Base-by-base conservation (phyloP, 108 stramenopile genomes). In the Cylindrotheca closterium region DNA sequence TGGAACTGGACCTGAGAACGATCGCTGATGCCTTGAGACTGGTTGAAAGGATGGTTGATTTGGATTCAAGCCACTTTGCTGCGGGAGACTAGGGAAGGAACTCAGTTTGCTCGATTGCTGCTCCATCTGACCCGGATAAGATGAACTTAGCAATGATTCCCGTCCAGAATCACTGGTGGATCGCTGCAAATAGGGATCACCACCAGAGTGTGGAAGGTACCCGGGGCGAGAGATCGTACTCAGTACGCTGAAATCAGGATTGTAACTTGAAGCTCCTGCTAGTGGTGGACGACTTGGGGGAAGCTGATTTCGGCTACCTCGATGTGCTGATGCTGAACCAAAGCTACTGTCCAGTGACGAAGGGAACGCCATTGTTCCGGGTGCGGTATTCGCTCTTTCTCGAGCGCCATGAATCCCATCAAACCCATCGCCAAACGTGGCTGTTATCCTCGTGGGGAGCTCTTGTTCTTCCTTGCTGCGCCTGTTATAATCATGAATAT, bases 401-500 rank as follows among this genome's bases (percentile, higher is more conserved):
- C 79, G 67, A 84, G 63, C 1, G 75, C 82, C 25, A 60, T 73
- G 5, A 84, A 60, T 19, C 79, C 64, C 59, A 47, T 31, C n/a
- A 71, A 62, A 49, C 75, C 51, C 64, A 7, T 45, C 50, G 17
- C 70, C 70, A 42, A 58, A 60, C 52, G 33, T 5, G 28, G 30
- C 26, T n/a, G 51, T 26, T 45, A 65, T 50, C 26, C 58, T 33
- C 19, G 56, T 51, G 30, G 71, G 52, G 23, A 57, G 37, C 31
- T 64, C 56, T 30, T 15, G 30, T 21, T 51, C 61, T 23, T 55
- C 56, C 22, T 23, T 17, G 8, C 37, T 25, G 21, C 30, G 19
- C 23, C 48, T 25, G 28, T 34, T 48, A 23, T 56, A 25, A 28
- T 57, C 18, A 57, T n/a, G 53, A 45, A 42, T 63, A 54, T 24